These are phyloP conservation scores for Rhizopus arrhizus DNA, from an alignment of 371 early-diverging fungal species.

Conservation along the genomic window DNA sequence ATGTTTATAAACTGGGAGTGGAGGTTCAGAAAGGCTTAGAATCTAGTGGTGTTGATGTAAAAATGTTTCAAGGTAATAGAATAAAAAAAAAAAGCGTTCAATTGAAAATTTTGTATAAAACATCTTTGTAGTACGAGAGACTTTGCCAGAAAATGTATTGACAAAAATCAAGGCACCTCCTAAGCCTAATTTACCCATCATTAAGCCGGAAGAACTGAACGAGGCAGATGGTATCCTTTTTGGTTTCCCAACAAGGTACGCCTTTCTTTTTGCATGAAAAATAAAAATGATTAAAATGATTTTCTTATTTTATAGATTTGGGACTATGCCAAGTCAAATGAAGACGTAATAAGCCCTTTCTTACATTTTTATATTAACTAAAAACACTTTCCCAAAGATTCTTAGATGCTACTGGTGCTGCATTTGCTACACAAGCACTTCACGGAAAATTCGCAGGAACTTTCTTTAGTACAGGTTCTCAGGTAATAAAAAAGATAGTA, in stretches of 20 bases:
- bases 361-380: neutral
- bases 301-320: conserved; percentile 26
- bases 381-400: conserved; percentile 22
- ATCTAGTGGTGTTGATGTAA: conserved; percentile 59
- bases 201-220: conserved; percentile 52
- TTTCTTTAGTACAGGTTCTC: conserved; percentile 66
- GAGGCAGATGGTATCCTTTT: conserved; percentile 59
- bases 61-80: conserved; percentile 59
- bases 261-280: no score
- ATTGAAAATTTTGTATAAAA: no score
- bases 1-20: conserved; percentile 72
- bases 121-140: conserved; percentile 58
- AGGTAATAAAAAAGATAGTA: conserved; percentile 21
- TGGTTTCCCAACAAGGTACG: conserved; percentile 52
- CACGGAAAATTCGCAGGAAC: conserved; percentile 60
- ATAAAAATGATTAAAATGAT: neutral
- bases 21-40: conserved; percentile 68
- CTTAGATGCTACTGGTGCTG: conserved; percentile 69
- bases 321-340: conserved; percentile 38
- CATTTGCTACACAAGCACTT: conserved; percentile 61
- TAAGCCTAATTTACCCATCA: conserved; percentile 60
- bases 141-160: conserved; percentile 62
- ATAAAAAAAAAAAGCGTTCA: neutral
- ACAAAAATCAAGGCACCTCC: conserved; percentile 67
- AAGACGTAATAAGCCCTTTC: conserved; percentile 26